Percentiles rank a stretch among this genome's conserved stretches.
These are phyloP conservation scores for Apiospora rasikravindrae DNA, from an alignment of 2,329 filamentous ascomycete genomes.

Conservation along the genomic window DNA sequence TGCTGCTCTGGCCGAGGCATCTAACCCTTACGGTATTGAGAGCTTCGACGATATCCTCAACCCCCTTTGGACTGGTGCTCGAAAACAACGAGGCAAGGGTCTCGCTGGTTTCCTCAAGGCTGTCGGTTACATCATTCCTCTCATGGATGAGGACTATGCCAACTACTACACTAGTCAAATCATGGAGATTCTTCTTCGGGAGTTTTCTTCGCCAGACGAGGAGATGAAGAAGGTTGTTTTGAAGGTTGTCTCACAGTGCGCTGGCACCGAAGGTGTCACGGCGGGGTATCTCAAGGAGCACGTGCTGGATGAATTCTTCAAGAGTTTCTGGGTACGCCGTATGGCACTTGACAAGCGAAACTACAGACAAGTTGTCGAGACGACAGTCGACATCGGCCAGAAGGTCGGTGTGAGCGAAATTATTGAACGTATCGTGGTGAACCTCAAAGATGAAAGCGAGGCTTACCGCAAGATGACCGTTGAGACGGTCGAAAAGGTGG, in stretches of 20 bases:
- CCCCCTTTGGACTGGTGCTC: slow-evolving; percentile 93
- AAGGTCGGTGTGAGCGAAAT: slow-evolving; percentile 99
- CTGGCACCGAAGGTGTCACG: slow-evolving; percentile 92
- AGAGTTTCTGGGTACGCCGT: slow-evolving; percentile 95
- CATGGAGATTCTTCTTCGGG: slow-evolving; percentile 95
- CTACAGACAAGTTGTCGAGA: slow-evolving; percentile 97
- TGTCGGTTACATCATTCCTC: slow-evolving; percentile 95
- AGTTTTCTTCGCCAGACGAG: slow-evolving; percentile 96
- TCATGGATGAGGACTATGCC: slow-evolving; percentile 99
- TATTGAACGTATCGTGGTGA: slow-evolving; percentile 88
- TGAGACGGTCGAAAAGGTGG: slow-evolving; percentile 95
- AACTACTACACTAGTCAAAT: slow-evolving; percentile 99
- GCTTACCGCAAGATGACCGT: slow-evolving; percentile 99
- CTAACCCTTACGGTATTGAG: slow-evolving; percentile 98
- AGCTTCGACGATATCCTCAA: slow-evolving; percentile 98
- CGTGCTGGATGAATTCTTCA: slow-evolving; percentile 95
- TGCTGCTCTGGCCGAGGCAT: slow-evolving; percentile 91
- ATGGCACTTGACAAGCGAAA: slow-evolving; percentile 98
- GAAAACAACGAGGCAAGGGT: slow-evolving; percentile 95
- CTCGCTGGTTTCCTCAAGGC: slow-evolving; percentile 96
- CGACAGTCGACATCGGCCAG: slow-evolving; percentile 93
- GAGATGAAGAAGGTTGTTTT: slow-evolving; percentile 99
- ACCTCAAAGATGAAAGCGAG: slow-evolving; percentile 97
- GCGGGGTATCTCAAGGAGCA: slow-evolving; percentile 94
- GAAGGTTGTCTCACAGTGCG: slow-evolving; percentile 96